phyloP scores from a whole-genome alignment of 192 early-diverging fungal genomes.

The Entophlyctis helioformis region DNA sequence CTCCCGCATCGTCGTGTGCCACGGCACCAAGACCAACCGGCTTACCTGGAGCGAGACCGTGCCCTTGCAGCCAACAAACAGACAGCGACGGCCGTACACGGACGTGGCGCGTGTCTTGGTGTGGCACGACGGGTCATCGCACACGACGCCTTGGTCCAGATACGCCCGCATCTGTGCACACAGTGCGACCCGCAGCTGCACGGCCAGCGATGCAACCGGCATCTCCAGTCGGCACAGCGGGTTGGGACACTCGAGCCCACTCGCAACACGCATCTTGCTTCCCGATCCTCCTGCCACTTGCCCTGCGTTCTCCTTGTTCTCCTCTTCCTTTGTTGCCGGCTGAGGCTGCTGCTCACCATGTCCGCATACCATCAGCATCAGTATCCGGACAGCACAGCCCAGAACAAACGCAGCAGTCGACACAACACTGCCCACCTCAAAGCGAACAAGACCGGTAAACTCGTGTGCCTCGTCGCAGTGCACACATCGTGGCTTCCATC shows the following conservation, averaged over 20 bases:
- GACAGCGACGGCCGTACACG: slow-evolving; percentile 60
- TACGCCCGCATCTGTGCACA: slow-evolving; percentile 56
- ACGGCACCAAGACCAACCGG: neutral
- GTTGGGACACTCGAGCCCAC: slow-evolving; percentile 27
- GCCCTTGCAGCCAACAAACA: slow-evolving; percentile 55
- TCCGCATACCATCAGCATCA: too few relatives aligned
- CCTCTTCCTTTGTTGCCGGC: neutral
- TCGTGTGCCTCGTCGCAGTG: slow-evolving; percentile 37
- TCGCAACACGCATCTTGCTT: slow-evolving; percentile 1
- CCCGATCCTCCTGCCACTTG: neutral
- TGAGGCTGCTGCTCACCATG: neutral
- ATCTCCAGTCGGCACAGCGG: slow-evolving; percentile 36
- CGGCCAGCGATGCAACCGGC: slow-evolving; percentile 28
- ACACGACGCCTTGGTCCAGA: slow-evolving; percentile 60
- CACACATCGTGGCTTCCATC: slow-evolving; percentile 47
- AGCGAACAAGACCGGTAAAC: slow-evolving; percentile 21
- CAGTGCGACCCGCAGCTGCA: slow-evolving; percentile 56
- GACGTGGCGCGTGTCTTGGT: slow-evolving; percentile 52
- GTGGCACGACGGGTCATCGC: slow-evolving; percentile 67
- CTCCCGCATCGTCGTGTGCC: neutral
- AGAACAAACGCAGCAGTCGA: slow-evolving; percentile 5
- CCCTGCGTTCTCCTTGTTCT: neutral
- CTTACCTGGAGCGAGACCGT: slow-evolving; percentile 51
- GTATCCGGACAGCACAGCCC: slow-evolving; percentile 11
- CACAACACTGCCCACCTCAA: slow-evolving; percentile 13